phyloP scores from a whole-genome alignment of 306 rosid genomes.

The Cucumis hystrix region DNA sequence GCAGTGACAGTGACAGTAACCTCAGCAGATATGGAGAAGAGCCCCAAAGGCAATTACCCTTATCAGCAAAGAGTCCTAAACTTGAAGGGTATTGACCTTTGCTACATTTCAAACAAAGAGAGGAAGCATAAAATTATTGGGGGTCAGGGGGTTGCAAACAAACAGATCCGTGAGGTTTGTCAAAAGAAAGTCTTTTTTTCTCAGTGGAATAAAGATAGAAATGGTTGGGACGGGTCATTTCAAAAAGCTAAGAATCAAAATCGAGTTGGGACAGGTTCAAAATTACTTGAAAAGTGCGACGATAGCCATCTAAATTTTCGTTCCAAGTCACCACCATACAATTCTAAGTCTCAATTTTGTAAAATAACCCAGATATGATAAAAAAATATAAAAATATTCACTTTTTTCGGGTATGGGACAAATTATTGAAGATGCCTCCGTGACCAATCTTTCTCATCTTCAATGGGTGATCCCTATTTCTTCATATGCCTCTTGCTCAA shows the following conservation, averaged over 20 bases:
- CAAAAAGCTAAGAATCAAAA: neutral
- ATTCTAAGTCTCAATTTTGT: too few relatives aligned
- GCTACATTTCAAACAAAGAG: neutral
- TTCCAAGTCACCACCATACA: too few relatives aligned
- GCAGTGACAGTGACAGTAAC: neutral
- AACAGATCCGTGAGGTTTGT: neutral
- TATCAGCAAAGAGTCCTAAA: neutral
- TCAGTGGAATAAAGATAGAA: neutral
- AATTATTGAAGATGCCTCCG: neutral
- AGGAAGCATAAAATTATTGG: neutral
- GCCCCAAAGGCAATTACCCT: neutral
- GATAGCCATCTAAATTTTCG: too few relatives aligned
- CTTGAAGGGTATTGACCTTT: neutral
- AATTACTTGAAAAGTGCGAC: too few relatives aligned
- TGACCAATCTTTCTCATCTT: slow-evolving; percentile 1
- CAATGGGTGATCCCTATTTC: neutral
- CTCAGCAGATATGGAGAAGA: neutral
- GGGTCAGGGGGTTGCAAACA: neutral
- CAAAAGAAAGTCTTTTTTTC: neutral
- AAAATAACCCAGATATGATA: neutral
- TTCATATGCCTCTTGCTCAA: neutral
- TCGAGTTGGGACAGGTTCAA: neutral
- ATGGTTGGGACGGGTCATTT: neutral
- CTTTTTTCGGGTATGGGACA: neutral
- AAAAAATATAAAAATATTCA: neutral